Evolutionary conservation across 768 basidiomycete genomes (phyloP), one percentile per base, ranked within the genome.

Genomic region (Boletus pseudopeckii): DNA sequence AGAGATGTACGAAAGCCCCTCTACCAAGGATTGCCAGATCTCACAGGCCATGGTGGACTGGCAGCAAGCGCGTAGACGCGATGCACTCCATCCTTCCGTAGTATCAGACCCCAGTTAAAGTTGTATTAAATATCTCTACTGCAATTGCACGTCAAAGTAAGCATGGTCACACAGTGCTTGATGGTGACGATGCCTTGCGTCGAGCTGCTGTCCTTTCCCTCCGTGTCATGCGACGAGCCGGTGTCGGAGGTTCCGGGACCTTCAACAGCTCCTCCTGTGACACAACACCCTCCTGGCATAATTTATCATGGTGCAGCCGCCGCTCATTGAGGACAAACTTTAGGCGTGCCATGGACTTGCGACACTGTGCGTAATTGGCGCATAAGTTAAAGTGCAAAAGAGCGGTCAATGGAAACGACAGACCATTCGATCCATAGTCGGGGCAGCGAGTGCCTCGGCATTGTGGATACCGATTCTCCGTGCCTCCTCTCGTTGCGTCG

Each of bases 271-370:
- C 65, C 46, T 61, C 63, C 48, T 50, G 54, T 7, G 63, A 34
- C 58, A 59, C 52, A 10, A 43, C 48, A 0, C 67, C 67, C 39
- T 64, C 61, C 37, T 45, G 43, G 24, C 44, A 38, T 4, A 72
- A 22, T 36, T 72, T 69, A 34, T 90, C 82, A 56, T 92, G 89
- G 9, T 91, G 92, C 22, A 92, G 68, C 42, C 94, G 80, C 34
- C 97, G 86, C 67, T 98, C 95, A 65, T 92, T 92, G 45, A 98
- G 76, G 20, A 98, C 85, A 54, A 81, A 84, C 70, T 98, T 98
- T 70, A 98, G 92, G 18, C 92, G 85, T n/a, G 91, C 92, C 93
- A 97, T 96, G 18, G 91, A 87, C 76, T 94, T 96, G 20, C 90
- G 88, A 71, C 85, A 87, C 93, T 97, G 58, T 10, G 46, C 18